Conservation (phyloP, 345 rosid species). For the Citrus unshiu region DNA sequence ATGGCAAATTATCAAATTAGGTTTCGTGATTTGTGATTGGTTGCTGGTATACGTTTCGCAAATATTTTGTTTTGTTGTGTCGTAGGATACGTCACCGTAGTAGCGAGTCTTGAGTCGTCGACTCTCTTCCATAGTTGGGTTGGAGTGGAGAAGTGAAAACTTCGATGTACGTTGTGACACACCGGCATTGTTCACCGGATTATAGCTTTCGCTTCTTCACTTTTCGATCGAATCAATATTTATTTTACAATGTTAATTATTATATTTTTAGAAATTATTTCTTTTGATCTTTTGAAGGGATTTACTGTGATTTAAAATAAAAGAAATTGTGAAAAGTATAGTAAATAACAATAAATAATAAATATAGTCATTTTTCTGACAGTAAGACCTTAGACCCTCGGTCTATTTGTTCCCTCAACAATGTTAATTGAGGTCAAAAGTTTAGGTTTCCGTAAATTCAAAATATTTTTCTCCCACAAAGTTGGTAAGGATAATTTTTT, state of each 20-base stretch:
- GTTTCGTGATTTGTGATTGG: neutral
- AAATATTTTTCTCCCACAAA: too few relatives aligned
- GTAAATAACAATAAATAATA: too few relatives aligned
- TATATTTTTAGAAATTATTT: too few relatives aligned
- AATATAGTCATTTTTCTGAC: too few relatives aligned
- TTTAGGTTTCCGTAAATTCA: too few relatives aligned
- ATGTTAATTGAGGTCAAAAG: too few relatives aligned
- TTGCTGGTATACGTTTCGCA: neutral
- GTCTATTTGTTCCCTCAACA: too few relatives aligned
- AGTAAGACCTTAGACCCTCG: too few relatives aligned
- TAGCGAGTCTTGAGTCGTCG: neutral
- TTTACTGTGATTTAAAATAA: neutral
- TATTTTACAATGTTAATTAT: neutral
- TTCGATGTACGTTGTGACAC: too few relatives aligned
- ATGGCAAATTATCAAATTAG: neutral
- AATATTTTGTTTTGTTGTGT: neutral
- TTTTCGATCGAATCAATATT: neutral
- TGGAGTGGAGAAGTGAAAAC: neutral
- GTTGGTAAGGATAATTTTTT: too few relatives aligned
- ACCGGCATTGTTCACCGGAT: too few relatives aligned
- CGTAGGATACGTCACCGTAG: neutral
- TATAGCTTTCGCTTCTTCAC: neutral
- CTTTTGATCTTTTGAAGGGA: neutral
- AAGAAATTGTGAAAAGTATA: neutral
- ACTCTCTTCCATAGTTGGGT: too few relatives aligned